Conservation (phyloP, 345 rosid species). For the Populus euphratica region DNA sequence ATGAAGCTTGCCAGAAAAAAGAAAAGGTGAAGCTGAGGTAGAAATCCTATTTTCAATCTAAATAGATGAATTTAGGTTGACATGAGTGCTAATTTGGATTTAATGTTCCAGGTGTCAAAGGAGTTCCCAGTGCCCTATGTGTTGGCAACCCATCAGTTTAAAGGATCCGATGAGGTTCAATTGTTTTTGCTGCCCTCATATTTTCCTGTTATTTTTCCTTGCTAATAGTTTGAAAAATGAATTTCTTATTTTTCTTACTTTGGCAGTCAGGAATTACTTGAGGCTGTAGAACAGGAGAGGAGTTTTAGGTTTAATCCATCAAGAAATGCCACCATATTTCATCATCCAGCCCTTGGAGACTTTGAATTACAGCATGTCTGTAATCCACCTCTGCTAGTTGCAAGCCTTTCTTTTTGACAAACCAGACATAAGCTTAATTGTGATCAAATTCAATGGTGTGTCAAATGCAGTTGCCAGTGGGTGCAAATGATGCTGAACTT, state of each 20-base stretch:
- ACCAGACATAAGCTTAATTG: neutral
- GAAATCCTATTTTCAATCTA: neutral
- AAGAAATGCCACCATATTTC: slow-evolving; percentile 83
- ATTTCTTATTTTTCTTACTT: slow-evolving; percentile 9
- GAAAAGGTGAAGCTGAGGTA: neutral
- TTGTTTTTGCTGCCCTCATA: neutral
- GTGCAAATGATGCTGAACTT: slow-evolving; percentile 76
- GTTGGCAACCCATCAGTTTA: slow-evolving; percentile 87
- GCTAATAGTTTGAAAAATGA: neutral
- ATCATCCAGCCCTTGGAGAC: slow-evolving; percentile 91
- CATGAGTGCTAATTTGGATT: neutral
- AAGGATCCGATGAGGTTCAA: slow-evolving; percentile 81
- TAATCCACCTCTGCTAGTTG: slow-evolving; percentile 15
- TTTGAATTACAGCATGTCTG: slow-evolving; percentile 92
- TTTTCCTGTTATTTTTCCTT: slow-evolving; percentile 1
- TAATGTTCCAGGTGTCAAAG: slow-evolving; percentile 77
- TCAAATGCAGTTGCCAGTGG: slow-evolving; percentile 62
- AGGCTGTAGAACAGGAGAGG: slow-evolving; percentile 85
- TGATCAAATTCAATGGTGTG: neutral
- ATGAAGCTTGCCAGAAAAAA: neutral
- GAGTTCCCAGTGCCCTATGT: slow-evolving; percentile 99
- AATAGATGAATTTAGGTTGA: neutral
- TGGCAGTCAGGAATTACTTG: slow-evolving; percentile 85
- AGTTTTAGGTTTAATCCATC: slow-evolving; percentile 65
- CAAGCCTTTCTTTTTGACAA: slow-evolving; percentile 7